phyloP scores from a whole-genome alignment of 1,139 yeast species.

The Suhomyces kunorum region DNA sequence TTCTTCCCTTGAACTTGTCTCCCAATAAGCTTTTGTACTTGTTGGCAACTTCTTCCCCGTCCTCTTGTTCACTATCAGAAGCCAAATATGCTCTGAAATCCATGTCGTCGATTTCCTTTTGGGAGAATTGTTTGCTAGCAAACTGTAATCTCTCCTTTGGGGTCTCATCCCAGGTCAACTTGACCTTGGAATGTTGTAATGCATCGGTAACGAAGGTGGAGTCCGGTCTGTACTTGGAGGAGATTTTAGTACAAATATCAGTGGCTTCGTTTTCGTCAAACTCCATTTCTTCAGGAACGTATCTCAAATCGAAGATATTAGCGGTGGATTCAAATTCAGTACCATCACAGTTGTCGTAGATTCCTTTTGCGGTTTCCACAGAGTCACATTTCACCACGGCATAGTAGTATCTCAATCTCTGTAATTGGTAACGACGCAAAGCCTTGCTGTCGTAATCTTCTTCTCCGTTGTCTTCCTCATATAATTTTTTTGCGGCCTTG shows the following conservation, averaged over 20 bases:
- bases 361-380: conserved; percentile 66
- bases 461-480: conserved; percentile 65
- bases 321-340: conserved; percentile 96
- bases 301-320: conserved; percentile 87
- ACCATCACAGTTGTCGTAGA: conserved; percentile 88
- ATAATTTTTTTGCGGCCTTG: conserved; percentile 63
- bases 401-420: conserved; percentile 84
- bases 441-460: conserved; percentile 73
- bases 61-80: conserved; percentile 70
- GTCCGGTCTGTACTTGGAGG: conserved; percentile 78
- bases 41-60: conserved; percentile 45
- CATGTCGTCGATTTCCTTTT: conserved; percentile 92
- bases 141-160: conserved; percentile 86
- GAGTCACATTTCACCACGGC: conserved; percentile 90
- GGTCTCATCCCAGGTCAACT: conserved; percentile 97
- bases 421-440: conserved; percentile 73
- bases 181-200: conserved; percentile 88
- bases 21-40: conserved; percentile 69
- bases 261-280: conserved; percentile 73
- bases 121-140: conserved; percentile 79
- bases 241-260: conserved; percentile 71
- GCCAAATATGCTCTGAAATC: conserved; percentile 96
- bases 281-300: conserved; percentile 87
- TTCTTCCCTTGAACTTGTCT: conserved; percentile 38
- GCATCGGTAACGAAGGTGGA: conserved; percentile 86